Percentiles rank a stretch among this genome's conserved stretches.
Conservation (phyloP, 2,329 filamentous ascomycete genomes). For the Ilyonectria sp. region DNA sequence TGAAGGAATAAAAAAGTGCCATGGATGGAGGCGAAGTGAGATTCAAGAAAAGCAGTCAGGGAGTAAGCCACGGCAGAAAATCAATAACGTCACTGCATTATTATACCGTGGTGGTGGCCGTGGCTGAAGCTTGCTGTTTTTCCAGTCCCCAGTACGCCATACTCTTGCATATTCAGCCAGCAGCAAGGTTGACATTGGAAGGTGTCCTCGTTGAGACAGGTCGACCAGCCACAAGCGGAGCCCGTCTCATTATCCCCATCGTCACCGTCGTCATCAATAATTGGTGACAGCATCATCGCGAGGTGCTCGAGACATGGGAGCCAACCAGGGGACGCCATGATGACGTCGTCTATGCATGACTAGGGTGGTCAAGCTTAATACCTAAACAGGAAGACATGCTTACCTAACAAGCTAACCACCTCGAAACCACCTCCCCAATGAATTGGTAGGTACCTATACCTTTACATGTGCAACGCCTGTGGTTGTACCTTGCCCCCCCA, state of each 20-base stretch:
- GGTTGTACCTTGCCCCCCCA: no score
- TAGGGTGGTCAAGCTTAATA: conserved; percentile 39
- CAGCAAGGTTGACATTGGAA: neutral
- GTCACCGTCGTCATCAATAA: conserved; percentile 39
- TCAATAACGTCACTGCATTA: conserved; percentile 32
- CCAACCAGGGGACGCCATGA: conserved; percentile 38
- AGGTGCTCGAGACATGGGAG: conserved; percentile 33
- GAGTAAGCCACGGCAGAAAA: conserved; percentile 20
- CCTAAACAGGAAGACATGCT: conserved; percentile 36
- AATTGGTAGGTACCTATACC: neutral
- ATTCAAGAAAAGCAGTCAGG: neutral
- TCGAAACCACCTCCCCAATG: neutral
- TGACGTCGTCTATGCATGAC: conserved; percentile 42
- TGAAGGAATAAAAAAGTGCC: neutral
- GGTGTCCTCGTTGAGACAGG: neutral
- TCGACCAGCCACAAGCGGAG: neutral
- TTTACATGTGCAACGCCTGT: no score
- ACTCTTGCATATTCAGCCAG: neutral
- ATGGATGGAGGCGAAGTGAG: neutral
- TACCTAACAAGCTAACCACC: conserved; percentile 23
- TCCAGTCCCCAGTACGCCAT: neutral
- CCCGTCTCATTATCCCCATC: conserved; percentile 37
- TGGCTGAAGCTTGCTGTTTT: conserved; percentile 15
- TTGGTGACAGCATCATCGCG: conserved; percentile 28
- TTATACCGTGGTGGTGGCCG: conserved; percentile 4